A percentile compares a stretch with the other conserved stretches of the same genome.
phyloP scores from a whole-genome alignment of 129 eudicot genomes.

The Kitagawia praeruptora region DNA sequence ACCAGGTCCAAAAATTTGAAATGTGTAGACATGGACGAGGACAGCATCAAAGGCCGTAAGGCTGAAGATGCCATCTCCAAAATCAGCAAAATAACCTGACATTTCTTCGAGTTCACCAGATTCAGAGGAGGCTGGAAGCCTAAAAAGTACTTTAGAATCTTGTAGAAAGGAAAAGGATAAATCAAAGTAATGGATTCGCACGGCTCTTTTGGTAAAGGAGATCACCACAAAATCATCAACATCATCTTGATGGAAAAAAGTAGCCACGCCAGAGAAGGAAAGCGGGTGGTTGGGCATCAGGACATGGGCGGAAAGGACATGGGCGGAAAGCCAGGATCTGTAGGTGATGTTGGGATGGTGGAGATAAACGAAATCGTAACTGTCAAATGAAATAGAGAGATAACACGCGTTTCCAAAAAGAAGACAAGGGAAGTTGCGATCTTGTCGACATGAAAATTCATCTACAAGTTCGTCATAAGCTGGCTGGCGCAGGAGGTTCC shows the following conservation, averaged over 20 bases:
- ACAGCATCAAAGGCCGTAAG: neutral
- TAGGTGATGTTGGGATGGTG: neutral
- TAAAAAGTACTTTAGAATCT: too few species aligned
- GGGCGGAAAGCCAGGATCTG: neutral
- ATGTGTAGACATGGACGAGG: neutral
- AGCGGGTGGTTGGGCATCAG: neutral
- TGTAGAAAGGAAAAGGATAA: neutral
- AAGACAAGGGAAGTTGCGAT: neutral
- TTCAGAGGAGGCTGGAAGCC: neutral
- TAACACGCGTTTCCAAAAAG: neutral
- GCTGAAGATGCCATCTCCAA: neutral
- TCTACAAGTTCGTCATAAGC: too few species aligned
- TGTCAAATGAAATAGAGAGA: neutral
- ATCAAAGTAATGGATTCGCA: neutral
- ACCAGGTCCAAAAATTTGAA: too few species aligned
- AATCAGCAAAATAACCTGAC: neutral
- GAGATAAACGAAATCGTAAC: neutral
- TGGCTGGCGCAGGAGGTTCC: neutral
- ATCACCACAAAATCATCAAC: neutral
- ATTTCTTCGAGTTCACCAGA: neutral
- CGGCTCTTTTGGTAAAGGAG: neutral
- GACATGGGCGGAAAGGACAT: too few species aligned
- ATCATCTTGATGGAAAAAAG: neutral
- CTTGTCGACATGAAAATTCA: too few species aligned
- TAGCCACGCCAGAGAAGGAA: neutral